A percentile compares a stretch with the other conserved stretches of the same genome.
Conservation (phyloP, 768 basidiomycete species). For the Roridomyces roridus region DNA sequence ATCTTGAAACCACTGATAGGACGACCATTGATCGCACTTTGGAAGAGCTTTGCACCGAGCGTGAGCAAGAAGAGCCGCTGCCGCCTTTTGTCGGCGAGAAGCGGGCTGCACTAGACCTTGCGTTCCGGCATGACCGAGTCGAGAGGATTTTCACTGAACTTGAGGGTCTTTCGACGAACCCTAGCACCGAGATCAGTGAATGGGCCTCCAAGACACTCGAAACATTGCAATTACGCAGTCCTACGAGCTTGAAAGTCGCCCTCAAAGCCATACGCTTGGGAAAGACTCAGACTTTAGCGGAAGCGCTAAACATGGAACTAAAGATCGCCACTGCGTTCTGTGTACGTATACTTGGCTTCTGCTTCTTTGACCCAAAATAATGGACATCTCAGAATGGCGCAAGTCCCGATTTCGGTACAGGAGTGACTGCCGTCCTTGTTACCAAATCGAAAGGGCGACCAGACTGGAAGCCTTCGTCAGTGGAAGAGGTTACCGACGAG, state of each 20-base stretch:
- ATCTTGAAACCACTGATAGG: constrained; percentile 52
- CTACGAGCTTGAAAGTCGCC: constrained; percentile 93
- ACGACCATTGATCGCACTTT: constrained; percentile 60
- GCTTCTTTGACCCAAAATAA: constrained; percentile 22
- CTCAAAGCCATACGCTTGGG: constrained; percentile 79
- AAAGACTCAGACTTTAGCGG: constrained; percentile 61
- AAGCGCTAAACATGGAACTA: constrained; percentile 84
- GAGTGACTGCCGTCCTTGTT: constrained; percentile 73
- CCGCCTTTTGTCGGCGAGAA: constrained; percentile 62
- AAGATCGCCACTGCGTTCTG: constrained; percentile 89
- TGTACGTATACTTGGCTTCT: constrained; percentile 56
- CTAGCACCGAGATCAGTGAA: constrained; percentile 52
- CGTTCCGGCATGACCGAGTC: constrained; percentile 76
- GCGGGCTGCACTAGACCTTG: constrained; percentile 80
- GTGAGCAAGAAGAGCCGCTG: constrained; percentile 59
- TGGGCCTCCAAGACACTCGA: constrained; percentile 82
- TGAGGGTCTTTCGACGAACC: constrained; percentile 42
- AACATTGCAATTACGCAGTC: constrained; percentile 74
- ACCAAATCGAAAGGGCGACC: constrained; percentile 57
- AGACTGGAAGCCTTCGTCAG: constrained; percentile 70
- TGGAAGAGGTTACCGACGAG: constrained; percentile 64
- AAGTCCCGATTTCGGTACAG: constrained; percentile 83
- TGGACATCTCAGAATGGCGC: constrained; percentile 62
- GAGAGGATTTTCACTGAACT: constrained; percentile 73
- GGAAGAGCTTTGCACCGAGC: constrained; percentile 76